Conservation (phyloP, 257 asterid genomes). For the Solanum sejunctum region DNA sequence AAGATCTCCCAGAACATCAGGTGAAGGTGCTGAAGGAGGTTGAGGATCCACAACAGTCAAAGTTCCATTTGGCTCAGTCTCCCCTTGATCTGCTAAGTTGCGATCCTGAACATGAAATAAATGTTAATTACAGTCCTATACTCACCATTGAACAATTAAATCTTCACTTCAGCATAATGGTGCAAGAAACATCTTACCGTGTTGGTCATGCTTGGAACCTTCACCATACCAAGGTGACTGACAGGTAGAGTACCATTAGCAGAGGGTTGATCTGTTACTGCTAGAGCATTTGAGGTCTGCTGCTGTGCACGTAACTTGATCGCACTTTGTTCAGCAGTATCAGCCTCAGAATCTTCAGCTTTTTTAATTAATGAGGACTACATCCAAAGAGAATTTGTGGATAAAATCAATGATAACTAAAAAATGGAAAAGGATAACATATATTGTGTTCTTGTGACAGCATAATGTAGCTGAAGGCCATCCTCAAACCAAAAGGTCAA, state of each 20-base stretch:
- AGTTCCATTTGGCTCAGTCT: constrained; percentile 56
- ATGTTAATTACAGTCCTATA: neutral
- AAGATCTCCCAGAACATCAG: constrained; percentile 90
- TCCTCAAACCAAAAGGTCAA: constrained; percentile 8
- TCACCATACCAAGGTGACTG: constrained; percentile 69
- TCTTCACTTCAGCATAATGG: neutral
- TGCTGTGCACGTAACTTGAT: constrained; percentile 74
- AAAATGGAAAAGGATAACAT: neutral
- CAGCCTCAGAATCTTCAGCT: constrained; percentile 89
- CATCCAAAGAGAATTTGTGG: constrained; percentile 10
- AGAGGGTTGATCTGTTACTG: constrained; percentile 62
- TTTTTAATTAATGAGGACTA: constrained; percentile 76
- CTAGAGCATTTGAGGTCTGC: constrained; percentile 61
- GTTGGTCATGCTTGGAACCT: constrained; percentile 52
- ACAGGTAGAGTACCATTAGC: constrained; percentile 60
- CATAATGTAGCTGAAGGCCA: neutral
- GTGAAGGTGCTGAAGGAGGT: constrained; percentile 49
- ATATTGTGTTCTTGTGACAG: neutral
- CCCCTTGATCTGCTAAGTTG: constrained; percentile 35
- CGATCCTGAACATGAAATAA: constrained; percentile 33
- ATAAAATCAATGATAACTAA: neutral
- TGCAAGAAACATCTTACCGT: constrained; percentile 33
- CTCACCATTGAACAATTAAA: neutral
- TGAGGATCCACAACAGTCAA: constrained; percentile 71
- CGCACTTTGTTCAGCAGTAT: constrained; percentile 97